Evolutionary conservation across 2,329 filamentous ascomycete genomes (phyloP).

Genomic region (Aureobasidium pullulans): DNA sequence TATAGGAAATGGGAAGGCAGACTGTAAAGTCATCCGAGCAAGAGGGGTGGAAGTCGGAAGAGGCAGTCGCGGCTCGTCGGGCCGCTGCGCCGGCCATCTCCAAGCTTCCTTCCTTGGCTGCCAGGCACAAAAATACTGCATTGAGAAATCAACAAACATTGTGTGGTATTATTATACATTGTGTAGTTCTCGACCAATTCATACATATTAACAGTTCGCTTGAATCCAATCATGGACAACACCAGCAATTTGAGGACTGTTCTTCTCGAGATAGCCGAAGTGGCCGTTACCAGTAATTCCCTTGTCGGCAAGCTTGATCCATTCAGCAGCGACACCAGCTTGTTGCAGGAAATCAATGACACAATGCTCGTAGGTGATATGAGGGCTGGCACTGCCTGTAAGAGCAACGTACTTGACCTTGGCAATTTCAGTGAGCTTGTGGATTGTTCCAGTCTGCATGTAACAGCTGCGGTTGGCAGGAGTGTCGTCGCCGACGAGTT

Average conservation of each 20-base stretch:
- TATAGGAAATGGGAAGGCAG: not conserved
- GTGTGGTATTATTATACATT: too few relatives aligned
- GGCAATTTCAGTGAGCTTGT: constrained; percentile 42
- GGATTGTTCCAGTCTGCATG: constrained; percentile 33
- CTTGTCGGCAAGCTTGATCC: constrained; percentile 37
- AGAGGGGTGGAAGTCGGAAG: not conserved
- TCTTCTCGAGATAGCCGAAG: constrained; percentile 48
- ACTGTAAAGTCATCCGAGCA: not conserved
- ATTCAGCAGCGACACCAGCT: constrained; percentile 40
- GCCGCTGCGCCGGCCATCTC: not conserved
- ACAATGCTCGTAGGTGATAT: constrained; percentile 49
- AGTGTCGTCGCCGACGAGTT: constrained; percentile 21
- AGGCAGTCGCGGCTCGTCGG: not conserved
- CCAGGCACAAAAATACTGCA: too few relatives aligned
- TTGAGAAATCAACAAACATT: too few relatives aligned
- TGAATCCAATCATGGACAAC: constrained; percentile 24
- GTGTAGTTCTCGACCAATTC: too few relatives aligned
- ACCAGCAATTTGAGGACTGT: constrained; percentile 39
- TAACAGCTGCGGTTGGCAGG: constrained; percentile 29
- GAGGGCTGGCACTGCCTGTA: constrained; percentile 47
- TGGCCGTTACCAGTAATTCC: constrained; percentile 49
- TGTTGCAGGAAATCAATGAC: constrained; percentile 47
- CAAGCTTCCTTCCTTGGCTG: not conserved
- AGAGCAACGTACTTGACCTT: constrained; percentile 43
- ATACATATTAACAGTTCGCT: not conserved